Evolutionary conservation across 176 grass and related monocot genomes (phyloP).

Genomic region (barley (Hordeum vulgare)): MorexV3_pseudomolecules_assembly NC_058519.1:614802433-614802932

Average conservation of each 20-base stretch:
- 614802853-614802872: too few relatives aligned
- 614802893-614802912: too few relatives aligned
- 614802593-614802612: too few relatives aligned
- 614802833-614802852: not conserved
- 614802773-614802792: not conserved
- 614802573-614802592: too few relatives aligned
- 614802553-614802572: constrained; percentile 23
- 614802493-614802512: constrained; percentile 52
- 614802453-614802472: constrained; percentile 34
- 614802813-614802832: not conserved
- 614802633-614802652: too few relatives aligned
- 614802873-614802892: too few relatives aligned
- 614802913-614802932: too few relatives aligned
- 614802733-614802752: not conserved
- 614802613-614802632: too few relatives aligned
- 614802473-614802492: constrained; percentile 67
- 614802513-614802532: constrained; percentile 59
- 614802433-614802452: not conserved
- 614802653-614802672: not conserved
- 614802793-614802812: not conserved
- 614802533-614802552: constrained; percentile 69
- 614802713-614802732: not conserved
- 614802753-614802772: not conserved
- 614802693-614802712: not conserved
- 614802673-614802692: not conserved